Conservation (phyloP, 2,329 filamentous ascomycete species). For the Thermothelomyces thermophilus region DNA sequence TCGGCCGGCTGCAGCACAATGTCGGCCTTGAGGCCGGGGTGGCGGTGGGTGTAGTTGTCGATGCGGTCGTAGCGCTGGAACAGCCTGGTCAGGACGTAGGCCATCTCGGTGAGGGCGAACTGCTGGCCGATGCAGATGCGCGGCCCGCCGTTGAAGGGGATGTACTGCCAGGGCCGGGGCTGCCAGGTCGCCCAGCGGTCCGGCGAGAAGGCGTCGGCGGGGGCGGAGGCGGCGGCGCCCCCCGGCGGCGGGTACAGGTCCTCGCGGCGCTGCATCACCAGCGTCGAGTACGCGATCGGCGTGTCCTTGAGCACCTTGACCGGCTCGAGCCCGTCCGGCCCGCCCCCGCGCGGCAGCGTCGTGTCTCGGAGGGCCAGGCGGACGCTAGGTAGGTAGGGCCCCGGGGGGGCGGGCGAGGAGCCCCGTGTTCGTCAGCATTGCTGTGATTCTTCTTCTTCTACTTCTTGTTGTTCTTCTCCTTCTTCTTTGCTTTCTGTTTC, state of each 20-base stretch:
- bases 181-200: conserved; percentile 61
- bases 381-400: too few species aligned
- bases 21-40: conserved; percentile 49
- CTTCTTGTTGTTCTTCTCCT: too few species aligned
- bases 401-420: too few species aligned
- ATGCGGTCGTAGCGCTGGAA: conserved; percentile 65
- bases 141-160: conserved; percentile 70
- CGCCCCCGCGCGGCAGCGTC: conserved; percentile 65
- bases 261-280: conserved; percentile 64
- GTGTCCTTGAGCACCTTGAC: conserved; percentile 62
- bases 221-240: conserved; percentile 39
- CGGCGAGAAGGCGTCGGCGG: conserved; percentile 51
- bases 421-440: too few species aligned
- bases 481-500: too few species aligned
- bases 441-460: too few species aligned
- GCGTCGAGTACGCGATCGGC: conserved; percentile 58
- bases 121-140: conserved; percentile 74
- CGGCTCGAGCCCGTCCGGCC: conserved; percentile 53
- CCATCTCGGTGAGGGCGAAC: conserved; percentile 72
- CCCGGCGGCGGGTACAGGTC: conserved; percentile 53
- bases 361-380: conserved; percentile 67
- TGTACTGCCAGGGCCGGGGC: conserved; percentile 62
- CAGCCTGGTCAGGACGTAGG: conserved; percentile 63
- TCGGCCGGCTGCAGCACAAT: conserved; percentile 54
- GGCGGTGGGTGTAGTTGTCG: conserved; percentile 54